A percentile compares a stretch with the other conserved stretches of the same genome.
Evolutionary conservation across 768 basidiomycete species (phyloP).

Genomic region (Tremella fuciformis): DNA sequence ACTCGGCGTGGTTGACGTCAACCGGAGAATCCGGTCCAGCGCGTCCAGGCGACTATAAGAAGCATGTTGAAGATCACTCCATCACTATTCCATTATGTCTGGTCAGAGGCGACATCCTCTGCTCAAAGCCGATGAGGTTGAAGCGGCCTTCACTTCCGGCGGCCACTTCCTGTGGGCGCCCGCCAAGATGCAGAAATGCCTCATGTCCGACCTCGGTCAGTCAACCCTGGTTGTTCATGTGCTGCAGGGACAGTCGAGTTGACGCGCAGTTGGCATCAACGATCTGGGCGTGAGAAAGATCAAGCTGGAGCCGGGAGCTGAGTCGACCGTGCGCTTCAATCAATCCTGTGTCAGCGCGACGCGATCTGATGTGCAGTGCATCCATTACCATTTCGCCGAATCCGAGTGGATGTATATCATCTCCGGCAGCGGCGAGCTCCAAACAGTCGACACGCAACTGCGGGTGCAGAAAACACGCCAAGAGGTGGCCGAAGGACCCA

Average conservation of each 20-base stretch:
- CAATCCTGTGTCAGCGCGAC: background rate
- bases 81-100: too few species aligned
- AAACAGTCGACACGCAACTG: background rate
- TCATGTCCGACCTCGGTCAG: constrained; percentile 9
- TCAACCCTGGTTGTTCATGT: constrained; percentile 1
- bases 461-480: background rate
- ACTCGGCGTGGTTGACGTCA: too few species aligned
- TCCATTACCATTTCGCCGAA: constrained; percentile 13
- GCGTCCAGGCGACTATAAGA: too few species aligned
- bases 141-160: background rate
- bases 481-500: background rate
- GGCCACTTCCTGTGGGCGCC: background rate
- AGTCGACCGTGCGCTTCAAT: constrained; percentile 8
- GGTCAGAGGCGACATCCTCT: background rate
- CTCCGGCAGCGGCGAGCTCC: constrained; percentile 1
- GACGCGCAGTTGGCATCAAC: constrained; percentile 1
- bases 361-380: constrained; percentile 5
- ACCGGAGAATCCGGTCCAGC: too few species aligned
- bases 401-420: constrained; percentile 18
- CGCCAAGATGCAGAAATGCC: background rate
- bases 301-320: constrained; percentile 1
- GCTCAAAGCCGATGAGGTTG: constrained; percentile 5
- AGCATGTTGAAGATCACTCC: too few species aligned
- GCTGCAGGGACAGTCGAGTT: too few species aligned
- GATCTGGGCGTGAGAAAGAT: background rate